Evolutionary conservation across 2,329 filamentous ascomycete species (phyloP).

Genomic region (Trematosphaeria pertusa): DNA sequence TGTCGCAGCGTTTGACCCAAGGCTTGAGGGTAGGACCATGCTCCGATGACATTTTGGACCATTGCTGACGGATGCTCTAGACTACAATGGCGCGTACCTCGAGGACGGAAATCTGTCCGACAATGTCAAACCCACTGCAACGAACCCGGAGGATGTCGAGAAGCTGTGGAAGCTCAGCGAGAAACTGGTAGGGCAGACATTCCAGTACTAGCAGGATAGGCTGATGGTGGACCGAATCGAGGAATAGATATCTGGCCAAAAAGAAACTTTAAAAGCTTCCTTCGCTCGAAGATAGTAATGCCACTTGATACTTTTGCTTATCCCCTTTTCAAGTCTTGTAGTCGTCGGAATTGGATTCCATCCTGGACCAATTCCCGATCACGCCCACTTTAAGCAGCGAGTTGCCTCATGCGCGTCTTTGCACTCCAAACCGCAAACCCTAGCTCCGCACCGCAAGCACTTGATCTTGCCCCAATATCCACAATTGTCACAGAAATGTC

Average conservation of each 20-base stretch:
- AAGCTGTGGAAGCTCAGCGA: conserved; percentile 44
- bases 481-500: conserved; percentile 78
- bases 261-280: too few species aligned
- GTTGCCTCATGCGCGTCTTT: conserved; percentile 75
- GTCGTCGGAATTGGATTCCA: too few species aligned
- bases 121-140: conserved; percentile 26
- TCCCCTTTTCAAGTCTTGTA: not conserved
- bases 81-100: conserved; percentile 36
- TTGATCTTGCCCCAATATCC: conserved; percentile 81
- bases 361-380: too few species aligned
- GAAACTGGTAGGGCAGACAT: conserved; percentile 36
- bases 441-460: conserved; percentile 79
- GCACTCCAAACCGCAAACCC: conserved; percentile 79
- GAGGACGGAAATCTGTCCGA: conserved; percentile 30
- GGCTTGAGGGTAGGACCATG: conserved; percentile 17
- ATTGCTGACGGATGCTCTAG: conserved; percentile 4
- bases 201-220: conserved; percentile 25
- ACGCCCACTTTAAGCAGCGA: conserved; percentile 55
- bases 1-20: conserved; percentile 38
- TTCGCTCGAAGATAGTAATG: too few species aligned
- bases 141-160: conserved; percentile 30
- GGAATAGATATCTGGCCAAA: too few species aligned
- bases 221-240: not conserved
- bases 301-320: not conserved
- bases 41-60: too few species aligned